phyloP scores from a whole-genome alignment of 108 stramenopile species.

The Phaeodactylum tricornutum region DNA sequence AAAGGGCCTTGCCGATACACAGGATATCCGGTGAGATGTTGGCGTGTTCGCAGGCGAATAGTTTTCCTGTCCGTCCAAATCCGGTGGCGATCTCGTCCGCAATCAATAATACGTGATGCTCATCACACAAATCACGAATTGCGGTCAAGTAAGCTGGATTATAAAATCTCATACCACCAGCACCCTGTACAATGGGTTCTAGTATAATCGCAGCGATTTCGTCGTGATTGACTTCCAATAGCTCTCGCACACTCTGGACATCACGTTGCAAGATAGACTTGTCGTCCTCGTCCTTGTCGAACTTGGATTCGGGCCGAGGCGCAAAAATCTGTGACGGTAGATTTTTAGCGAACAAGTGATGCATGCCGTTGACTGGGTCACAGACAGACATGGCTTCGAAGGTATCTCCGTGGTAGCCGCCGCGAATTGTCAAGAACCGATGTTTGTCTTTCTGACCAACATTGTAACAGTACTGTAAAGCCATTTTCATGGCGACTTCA shows the following conservation, averaged over 20 bases:
- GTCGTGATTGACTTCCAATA: no score
- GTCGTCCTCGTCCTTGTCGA: no score
- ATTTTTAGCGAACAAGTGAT: conserved; percentile 42
- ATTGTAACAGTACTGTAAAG: conserved; percentile 72
- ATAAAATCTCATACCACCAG: conserved; percentile 85
- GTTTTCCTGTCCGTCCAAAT: conserved; percentile 77
- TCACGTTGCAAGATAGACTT: no score
- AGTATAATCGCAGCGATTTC: conserved; percentile 80
- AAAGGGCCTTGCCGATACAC: conserved; percentile 78
- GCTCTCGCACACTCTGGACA: no score
- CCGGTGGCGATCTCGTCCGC: conserved; percentile 88
- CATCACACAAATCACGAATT: conserved; percentile 58
- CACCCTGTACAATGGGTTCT: conserved; percentile 89
- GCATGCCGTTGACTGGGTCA: conserved; percentile 82
- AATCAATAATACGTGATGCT: conserved; percentile 67
- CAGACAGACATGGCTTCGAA: conserved; percentile 86
- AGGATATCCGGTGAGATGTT: conserved; percentile 83
- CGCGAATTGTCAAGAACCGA: conserved; percentile 55
- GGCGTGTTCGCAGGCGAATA: conserved; percentile 71
- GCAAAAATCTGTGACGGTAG: conserved; percentile 54
- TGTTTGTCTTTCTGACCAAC: conserved; percentile 20
- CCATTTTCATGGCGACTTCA: conserved; percentile 91
- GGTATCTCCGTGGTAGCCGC: conserved; percentile 88
- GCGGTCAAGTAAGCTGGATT: conserved; percentile 30
- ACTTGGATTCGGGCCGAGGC: no score